phyloP scores from a whole-genome alignment of 1,284 basidiomycete species.

The Meira miltonrushii region DNA sequence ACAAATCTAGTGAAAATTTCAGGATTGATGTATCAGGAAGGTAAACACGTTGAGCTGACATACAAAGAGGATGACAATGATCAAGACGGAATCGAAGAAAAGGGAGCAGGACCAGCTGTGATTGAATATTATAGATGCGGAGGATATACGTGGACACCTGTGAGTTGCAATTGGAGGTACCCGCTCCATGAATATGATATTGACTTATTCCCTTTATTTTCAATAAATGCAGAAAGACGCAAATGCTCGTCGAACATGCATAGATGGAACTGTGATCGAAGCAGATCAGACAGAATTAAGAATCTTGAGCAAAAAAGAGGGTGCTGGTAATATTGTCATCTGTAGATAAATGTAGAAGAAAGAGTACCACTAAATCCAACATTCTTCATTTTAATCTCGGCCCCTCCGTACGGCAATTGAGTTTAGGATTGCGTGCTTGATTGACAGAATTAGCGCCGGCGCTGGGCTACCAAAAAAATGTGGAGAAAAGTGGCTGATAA shows the following conservation, averaged over 20 bases:
- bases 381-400: too few relatives aligned
- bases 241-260: conserved; percentile 7
- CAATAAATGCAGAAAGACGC: background rate
- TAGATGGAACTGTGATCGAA: conserved; percentile 9
- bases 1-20: conserved; percentile 19
- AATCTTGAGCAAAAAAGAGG: conserved; percentile 9
- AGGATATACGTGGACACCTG: conserved; percentile 70
- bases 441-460: too few relatives aligned
- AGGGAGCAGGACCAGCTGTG: conserved; percentile 59
- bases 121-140: conserved; percentile 76
- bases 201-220: too few relatives aligned
- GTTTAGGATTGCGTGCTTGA: too few relatives aligned
- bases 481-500: too few relatives aligned
- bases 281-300: background rate
- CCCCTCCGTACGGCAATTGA: too few relatives aligned
- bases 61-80: conserved; percentile 16
- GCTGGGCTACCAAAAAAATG: too few relatives aligned
- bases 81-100: conserved; percentile 43
- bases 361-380: too few relatives aligned
- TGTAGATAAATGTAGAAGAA: conserved; percentile 9
- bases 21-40: conserved; percentile 38
- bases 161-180: background rate
- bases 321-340: conserved; percentile 8
- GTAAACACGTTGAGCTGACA: conserved; percentile 28
- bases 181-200: background rate